A percentile compares a stretch with the other conserved stretches of the same genome.
Evolutionary conservation across 768 basidiomycete species (phyloP).

Genomic region (Phanerochaete sordida): DNA sequence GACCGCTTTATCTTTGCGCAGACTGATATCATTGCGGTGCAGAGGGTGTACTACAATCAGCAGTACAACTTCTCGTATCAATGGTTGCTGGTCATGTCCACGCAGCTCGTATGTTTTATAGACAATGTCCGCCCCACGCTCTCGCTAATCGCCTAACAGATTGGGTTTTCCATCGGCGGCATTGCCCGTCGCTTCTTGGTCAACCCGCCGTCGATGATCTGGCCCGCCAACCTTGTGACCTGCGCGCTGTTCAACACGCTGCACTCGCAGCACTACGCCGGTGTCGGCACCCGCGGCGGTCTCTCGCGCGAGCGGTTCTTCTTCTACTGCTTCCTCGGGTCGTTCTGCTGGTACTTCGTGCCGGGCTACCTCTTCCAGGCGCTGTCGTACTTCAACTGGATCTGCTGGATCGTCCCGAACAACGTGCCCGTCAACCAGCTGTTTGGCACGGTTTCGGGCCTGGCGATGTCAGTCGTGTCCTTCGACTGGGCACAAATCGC

Average conservation of each 20-base stretch:
- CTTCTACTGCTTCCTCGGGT: conserved; percentile 54
- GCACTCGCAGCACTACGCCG: conserved; percentile 65
- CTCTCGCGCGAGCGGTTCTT: conserved; percentile 79
- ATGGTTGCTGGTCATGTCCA: conserved; percentile 39
- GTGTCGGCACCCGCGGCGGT: conserved; percentile 56
- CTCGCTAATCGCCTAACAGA: conserved; percentile 36
- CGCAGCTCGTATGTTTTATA: conserved; percentile 57
- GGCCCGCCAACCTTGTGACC: conserved; percentile 72
- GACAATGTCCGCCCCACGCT: conserved; percentile 19
- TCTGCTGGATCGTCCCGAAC: conserved; percentile 47
- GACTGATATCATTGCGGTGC: conserved; percentile 45
- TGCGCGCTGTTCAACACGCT: conserved; percentile 78
- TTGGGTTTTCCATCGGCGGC: conserved; percentile 83
- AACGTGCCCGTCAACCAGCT: conserved; percentile 47
- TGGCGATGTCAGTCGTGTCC: conserved; percentile 67
- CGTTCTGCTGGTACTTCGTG: conserved; percentile 56
- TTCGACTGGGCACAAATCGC: conserved; percentile 82
- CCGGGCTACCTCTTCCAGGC: conserved; percentile 86
- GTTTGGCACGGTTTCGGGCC: conserved; percentile 52
- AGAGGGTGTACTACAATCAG: conserved; percentile 43
- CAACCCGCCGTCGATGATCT: conserved; percentile 60
- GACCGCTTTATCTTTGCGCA: not conserved
- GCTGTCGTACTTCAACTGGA: conserved; percentile 84
- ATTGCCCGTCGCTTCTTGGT: conserved; percentile 72
- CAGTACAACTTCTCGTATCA: conserved; percentile 34